Conservation (phyloP, 2,329 filamentous ascomycete genomes). For the Bipolaris victoriae region DNA sequence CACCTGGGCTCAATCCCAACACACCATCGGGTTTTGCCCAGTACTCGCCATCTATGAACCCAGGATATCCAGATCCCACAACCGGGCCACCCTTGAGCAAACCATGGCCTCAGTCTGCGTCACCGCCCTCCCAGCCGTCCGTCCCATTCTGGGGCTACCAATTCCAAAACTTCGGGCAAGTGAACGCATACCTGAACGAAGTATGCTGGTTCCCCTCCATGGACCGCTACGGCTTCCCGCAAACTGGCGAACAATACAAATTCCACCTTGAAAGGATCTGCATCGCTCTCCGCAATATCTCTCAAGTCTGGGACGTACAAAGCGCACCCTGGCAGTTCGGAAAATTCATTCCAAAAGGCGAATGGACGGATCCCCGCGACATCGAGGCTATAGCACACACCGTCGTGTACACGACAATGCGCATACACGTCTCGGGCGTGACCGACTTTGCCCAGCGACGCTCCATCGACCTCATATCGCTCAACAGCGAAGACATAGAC, state of each 20-base stretch:
- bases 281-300: not conserved
- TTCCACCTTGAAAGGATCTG: slow-evolving; percentile 1
- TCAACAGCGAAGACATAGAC: not conserved
- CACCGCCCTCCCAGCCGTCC: not conserved
- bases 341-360: slow-evolving; percentile 1
- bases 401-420: not conserved
- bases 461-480: not conserved
- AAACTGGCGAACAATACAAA: not conserved
- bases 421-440: slow-evolving; percentile 6
- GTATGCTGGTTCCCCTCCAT: slow-evolving; percentile 1
- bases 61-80: not conserved
- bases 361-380: slow-evolving; percentile 3
- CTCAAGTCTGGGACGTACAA: not conserved
- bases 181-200: not conserved
- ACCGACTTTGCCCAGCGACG: not conserved
- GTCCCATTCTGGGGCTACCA: not conserved
- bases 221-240: slow-evolving; percentile 1
- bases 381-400: slow-evolving; percentile 4
- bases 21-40: not conserved
- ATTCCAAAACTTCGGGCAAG: not conserved
- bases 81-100: not conserved
- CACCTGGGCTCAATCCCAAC: not conserved
- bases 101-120: not conserved
- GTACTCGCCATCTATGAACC: not conserved
- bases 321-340: not conserved